Conservation (phyloP, 176 grass and related monocot genomes). For the Juncus inflexus region DNA sequence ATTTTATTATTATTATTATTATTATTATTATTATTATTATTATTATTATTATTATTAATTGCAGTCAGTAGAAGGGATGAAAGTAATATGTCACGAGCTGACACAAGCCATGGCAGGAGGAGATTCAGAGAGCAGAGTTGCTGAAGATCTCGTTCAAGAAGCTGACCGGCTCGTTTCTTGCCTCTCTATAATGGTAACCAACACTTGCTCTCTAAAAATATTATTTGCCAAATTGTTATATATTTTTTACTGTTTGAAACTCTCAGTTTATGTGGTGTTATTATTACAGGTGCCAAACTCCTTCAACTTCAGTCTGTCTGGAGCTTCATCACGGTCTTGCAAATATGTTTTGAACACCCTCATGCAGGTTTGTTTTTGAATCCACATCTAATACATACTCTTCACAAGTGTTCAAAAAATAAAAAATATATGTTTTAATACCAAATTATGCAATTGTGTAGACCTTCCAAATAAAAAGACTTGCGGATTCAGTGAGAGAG, state of each 20-base stretch:
- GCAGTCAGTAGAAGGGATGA: conserved; percentile 99
- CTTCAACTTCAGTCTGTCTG: conserved; percentile 96
- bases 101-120: conserved; percentile 41
- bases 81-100: conserved; percentile 94
- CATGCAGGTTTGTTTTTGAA: conserved; percentile 64
- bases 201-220: conserved; percentile 11
- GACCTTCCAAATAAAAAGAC: conserved; percentile 94
- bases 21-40: not conserved
- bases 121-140: conserved; percentile 59
- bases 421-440: not conserved
- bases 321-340: conserved; percentile 94
- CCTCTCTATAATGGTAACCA: conserved; percentile 72
- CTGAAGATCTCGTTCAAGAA: conserved; percentile 88
- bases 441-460: conserved; percentile 13
- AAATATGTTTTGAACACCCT: conserved; percentile 99
- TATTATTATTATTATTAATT: conserved; percentile 5
- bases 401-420: not conserved
- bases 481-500: conserved; percentile 91
- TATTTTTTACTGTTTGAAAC: conserved; percentile 15
- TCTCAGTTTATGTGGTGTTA: conserved; percentile 1
- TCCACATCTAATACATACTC: not conserved
- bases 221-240: not conserved
- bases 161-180: conserved; percentile 95
- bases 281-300: conserved; percentile 73
- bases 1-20: too few species aligned